phyloP scores from a whole-genome alignment of 495 filamentous ascomycete genomes.

The Lophiostoma macrostomum region DNA sequence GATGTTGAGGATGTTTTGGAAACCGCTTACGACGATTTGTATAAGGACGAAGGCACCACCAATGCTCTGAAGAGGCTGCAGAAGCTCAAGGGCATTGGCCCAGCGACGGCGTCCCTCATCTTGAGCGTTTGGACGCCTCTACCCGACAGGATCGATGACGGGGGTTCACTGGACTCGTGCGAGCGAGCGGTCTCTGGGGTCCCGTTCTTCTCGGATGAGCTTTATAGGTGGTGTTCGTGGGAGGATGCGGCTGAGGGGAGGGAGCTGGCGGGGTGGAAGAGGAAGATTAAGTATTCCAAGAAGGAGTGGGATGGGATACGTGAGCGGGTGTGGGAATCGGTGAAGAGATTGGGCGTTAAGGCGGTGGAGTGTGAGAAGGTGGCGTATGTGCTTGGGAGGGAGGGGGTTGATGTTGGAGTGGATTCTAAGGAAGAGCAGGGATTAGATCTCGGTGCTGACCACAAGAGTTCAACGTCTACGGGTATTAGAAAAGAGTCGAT shows the following conservation, averaged over 20 bases:
- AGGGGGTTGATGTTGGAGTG: conserved; percentile 13
- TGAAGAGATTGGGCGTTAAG: conserved; percentile 28
- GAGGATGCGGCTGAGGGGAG: conserved; percentile 40
- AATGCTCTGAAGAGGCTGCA: conserved; percentile 52
- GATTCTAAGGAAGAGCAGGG: not conserved
- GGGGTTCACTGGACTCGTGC: too few relatives aligned
- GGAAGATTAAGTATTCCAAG: conserved; percentile 61
- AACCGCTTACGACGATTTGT: conserved; percentile 43
- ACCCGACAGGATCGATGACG: too few relatives aligned
- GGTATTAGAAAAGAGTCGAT: not conserved
- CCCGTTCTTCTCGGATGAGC: conserved; percentile 76
- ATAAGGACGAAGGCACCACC: too few relatives aligned
- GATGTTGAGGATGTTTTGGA: conserved; percentile 46
- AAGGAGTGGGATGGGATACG: conserved; percentile 61
- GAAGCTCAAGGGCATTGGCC: conserved; percentile 63
- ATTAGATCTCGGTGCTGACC: not conserved
- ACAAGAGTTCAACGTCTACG: not conserved
- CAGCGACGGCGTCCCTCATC: conserved; percentile 70
- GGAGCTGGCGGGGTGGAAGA: conserved; percentile 43
- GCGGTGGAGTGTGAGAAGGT: conserved; percentile 27
- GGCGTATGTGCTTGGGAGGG: conserved; percentile 26
- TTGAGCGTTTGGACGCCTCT: conserved; percentile 58
- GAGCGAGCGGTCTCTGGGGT: too few relatives aligned
- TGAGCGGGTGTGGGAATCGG: conserved; percentile 45
- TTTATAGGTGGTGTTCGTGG: conserved; percentile 60